Conservation (phyloP, 805 yeast species). For the Metschnikowia chrysomelidarum region DNA sequence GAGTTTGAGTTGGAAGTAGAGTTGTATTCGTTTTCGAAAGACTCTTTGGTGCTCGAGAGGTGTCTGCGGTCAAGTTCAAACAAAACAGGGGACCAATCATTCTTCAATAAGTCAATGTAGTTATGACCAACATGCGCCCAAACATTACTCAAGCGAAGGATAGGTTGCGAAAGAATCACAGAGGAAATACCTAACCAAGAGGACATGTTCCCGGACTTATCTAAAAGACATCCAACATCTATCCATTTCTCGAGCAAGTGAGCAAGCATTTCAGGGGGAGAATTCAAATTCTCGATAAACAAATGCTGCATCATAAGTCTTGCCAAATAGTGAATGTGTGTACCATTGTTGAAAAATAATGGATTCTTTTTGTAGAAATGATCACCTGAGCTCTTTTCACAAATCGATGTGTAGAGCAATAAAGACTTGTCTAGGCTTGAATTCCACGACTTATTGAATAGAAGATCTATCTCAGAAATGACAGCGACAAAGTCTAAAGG, state of each 20-base stretch:
- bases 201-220: slow-evolving; percentile 85
- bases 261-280: slow-evolving; percentile 50
- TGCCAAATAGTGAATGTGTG: slow-evolving; percentile 76
- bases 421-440: slow-evolving; percentile 77
- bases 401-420: slow-evolving; percentile 52
- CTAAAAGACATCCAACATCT: slow-evolving; percentile 72
- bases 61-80: slow-evolving; percentile 82
- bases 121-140: slow-evolving; percentile 73
- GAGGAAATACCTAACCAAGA: slow-evolving; percentile 92
- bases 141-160: slow-evolving; percentile 66
- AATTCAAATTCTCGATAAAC: slow-evolving; percentile 46
- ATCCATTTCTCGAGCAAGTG: slow-evolving; percentile 78
- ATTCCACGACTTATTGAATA: slow-evolving; percentile 69
- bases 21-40: slow-evolving; percentile 16
- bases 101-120: slow-evolving; percentile 56
- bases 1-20: slow-evolving; percentile 12
- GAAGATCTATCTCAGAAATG: slow-evolving; percentile 64
- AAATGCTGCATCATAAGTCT: slow-evolving; percentile 67
- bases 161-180: slow-evolving; percentile 75
- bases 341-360: slow-evolving; percentile 63
- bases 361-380: slow-evolving; percentile 62
- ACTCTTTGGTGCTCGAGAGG: slow-evolving; percentile 34
- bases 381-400: slow-evolving; percentile 15
- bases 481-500: slow-evolving; percentile 57
- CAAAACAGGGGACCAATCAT: slow-evolving; percentile 91